Evolutionary conservation across 169 alveolate species (phyloP).

Genomic region (Plasmodium falciparum): DNA sequence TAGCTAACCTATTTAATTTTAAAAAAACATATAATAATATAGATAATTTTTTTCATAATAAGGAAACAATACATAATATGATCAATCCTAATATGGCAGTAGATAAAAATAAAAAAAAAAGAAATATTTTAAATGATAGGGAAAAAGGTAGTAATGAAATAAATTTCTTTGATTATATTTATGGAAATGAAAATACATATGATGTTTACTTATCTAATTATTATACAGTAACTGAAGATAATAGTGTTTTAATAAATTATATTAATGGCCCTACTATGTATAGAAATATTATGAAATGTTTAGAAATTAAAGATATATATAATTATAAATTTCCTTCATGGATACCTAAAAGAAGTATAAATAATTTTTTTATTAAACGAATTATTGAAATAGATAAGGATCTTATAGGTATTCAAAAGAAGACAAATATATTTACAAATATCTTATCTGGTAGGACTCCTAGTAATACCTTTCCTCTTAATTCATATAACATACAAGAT

Average conservation of each 20-base stretch:
- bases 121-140: not conserved
- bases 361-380: constrained; percentile 41
- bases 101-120: constrained; percentile 31
- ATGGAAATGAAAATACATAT: constrained; percentile 70
- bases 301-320: constrained; percentile 39
- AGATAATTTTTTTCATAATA: constrained; percentile 29
- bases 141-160: constrained; percentile 2
- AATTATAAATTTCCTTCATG: constrained; percentile 68
- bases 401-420: not conserved
- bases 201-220: constrained; percentile 63
- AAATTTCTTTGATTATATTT: constrained; percentile 54
- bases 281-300: constrained; percentile 71
- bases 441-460: not conserved
- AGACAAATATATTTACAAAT: not conserved
- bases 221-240: constrained; percentile 47
- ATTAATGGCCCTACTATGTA: constrained; percentile 60
- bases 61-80: not conserved
- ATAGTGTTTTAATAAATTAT: constrained; percentile 61
- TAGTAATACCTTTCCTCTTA: not conserved
- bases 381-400: constrained; percentile 40
- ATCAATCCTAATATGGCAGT: not conserved
- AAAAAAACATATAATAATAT: constrained; percentile 22
- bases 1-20: constrained; percentile 31
- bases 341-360: constrained; percentile 74
- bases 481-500: not conserved